Conservation (phyloP, 78 protist genomes). For the Emiliania huxleyi region DNA sequence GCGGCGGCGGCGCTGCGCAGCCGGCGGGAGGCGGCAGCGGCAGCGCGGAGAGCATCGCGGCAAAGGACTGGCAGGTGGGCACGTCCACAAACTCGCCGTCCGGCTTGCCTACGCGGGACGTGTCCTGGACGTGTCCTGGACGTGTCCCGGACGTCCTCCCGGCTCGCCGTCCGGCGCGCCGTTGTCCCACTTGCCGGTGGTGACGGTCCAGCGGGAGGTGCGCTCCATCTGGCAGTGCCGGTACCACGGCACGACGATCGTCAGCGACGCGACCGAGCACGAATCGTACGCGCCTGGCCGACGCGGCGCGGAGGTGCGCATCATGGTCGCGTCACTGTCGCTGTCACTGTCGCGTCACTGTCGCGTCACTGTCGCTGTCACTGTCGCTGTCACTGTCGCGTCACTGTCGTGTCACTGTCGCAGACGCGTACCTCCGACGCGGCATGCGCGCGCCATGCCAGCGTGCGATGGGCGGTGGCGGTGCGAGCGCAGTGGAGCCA, state of each 20-base stretch:
- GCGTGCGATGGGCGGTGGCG: too few relatives aligned
- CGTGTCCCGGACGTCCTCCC: too few relatives aligned
- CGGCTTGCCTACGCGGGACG: too few relatives aligned
- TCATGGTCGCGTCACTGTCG: too few relatives aligned
- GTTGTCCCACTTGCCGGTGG: background rate
- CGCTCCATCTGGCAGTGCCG: conserved; percentile 27
- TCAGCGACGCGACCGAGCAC: background rate
- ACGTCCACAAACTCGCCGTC: background rate
- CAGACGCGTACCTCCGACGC: too few relatives aligned
- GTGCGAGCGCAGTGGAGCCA: too few relatives aligned
- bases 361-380: too few relatives aligned
- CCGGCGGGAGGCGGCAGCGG: background rate
- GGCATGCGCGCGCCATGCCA: too few relatives aligned
- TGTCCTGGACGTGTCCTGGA: too few relatives aligned
- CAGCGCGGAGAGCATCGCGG: background rate
- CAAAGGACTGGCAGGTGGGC: background rate
- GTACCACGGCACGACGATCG: background rate
- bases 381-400: too few relatives aligned
- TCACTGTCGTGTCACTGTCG: too few relatives aligned
- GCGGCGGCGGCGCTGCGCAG: background rate
- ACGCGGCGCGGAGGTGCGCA: background rate
- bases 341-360: too few relatives aligned
- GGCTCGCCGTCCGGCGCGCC: background rate
- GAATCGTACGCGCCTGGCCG: background rate
- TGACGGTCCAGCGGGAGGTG: background rate